These are phyloP conservation scores for Trichosporon coremiiforme DNA, from an alignment of 1,284 basidiomycete species.

Conservation along the genomic window DNA sequence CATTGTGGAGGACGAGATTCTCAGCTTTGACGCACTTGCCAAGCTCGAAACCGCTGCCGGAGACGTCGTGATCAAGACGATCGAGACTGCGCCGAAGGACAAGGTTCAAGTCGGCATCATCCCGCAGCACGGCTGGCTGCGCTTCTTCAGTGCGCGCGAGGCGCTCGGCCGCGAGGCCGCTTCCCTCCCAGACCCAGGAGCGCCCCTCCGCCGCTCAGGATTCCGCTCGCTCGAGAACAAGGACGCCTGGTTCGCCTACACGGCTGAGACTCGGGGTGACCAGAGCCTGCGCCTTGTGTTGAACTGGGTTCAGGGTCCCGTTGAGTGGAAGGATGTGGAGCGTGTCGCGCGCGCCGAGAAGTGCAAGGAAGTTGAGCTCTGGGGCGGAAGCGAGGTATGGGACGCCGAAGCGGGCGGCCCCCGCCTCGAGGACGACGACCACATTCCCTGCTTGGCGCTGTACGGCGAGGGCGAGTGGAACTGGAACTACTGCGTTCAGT, in stretches of 20 bases:
- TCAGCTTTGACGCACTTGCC: conserved; percentile 1
- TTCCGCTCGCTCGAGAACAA: background rate
- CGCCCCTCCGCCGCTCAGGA: background rate
- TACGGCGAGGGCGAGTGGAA: conserved; percentile 16
- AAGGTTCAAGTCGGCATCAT: conserved; percentile 17
- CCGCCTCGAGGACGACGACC: background rate
- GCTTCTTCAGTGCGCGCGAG: conserved; percentile 18
- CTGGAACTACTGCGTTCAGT: conserved; percentile 15
- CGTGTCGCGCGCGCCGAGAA: conserved; percentile 21
- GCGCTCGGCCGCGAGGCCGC: conserved; percentile 15
- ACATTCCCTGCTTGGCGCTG: conserved; percentile 21
- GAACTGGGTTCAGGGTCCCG: conserved; percentile 8
- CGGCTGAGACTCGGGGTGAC: background rate
- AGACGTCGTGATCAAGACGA: background rate
- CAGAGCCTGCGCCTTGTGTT: background rate
- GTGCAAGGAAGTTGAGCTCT: conserved; percentile 24
- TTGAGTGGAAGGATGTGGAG: conserved; percentile 17
- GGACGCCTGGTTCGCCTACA: conserved; percentile 6
- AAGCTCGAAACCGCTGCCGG: background rate
- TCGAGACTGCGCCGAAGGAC: background rate
- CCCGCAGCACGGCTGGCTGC: conserved; percentile 23
- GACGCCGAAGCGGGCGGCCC: conserved; percentile 15
- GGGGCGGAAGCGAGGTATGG: conserved; percentile 21
- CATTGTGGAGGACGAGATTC: background rate
- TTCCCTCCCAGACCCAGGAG: background rate